Evolutionary conservation across 805 yeast genomes (phyloP), one percentile per base, ranked within the genome.

Genomic region (Kazachstania viticola): DNA sequence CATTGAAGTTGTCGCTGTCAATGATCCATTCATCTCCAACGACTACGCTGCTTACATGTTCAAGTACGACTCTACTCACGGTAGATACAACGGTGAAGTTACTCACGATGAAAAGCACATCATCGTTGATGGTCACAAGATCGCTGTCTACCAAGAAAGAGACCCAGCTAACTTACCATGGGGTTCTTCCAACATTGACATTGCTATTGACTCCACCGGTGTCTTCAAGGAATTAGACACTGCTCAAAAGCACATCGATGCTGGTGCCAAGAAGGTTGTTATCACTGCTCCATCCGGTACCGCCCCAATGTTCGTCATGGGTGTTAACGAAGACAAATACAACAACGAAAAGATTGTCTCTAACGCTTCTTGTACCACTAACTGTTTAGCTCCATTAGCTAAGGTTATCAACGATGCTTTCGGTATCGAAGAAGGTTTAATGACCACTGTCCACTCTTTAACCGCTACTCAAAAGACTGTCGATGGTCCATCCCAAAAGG

Each of bases 401-500:
- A 75, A 74, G 64, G 71, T 75, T 45, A 65, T 75, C 57, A 66
- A 75, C 62, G 79, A 74, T 56, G 61, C 55, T 38, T 74, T 71
- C 60, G 79, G 79, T 49, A 71, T 75, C 49, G 76, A 73, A 58
- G 81, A 75, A 63, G 81, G 79, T 64, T 69, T 75, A 57, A 75
- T 75, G 81, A 74, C 81, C 63, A 73, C 80, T 42, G 79, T 73
- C 40, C 80, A 74, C 68, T 71, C 79, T 54, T 65, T 71, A 61
- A 74, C 80, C 40, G 80, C 80, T 41, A 71, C 80, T 44, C 80
- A 75, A 62, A 73, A 74, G 67, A 73, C 79, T 41, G 81, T 75
- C 49, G 81, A 75, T 56, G 80, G 80, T 65, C 78, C 80, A 56
- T 74, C 81, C 59, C 78, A 72, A 66, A 75, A 75, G 66, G 81